Percentiles rank a stretch among this genome's conserved stretches.
Evolutionary conservation across 805 yeast genomes (phyloP).

Genomic region (Aciculoconidium aculeatum): DNA sequence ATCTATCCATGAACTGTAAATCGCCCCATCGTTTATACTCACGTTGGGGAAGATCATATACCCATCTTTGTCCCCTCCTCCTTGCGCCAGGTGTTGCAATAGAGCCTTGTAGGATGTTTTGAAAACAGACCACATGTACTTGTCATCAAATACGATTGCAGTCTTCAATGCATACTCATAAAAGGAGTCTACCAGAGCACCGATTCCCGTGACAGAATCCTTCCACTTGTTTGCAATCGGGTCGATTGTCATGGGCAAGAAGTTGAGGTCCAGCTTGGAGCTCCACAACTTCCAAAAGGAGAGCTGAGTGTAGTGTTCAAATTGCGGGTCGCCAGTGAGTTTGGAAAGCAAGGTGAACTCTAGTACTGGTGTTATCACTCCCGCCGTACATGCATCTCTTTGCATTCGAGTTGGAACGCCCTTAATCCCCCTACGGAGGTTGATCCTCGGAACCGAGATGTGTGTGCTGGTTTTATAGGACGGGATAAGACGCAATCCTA

Average conservation of each 20-base stretch:
- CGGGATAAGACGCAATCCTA: conserved; percentile 65
- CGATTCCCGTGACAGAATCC: conserved; percentile 67
- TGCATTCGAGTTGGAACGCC: conserved; percentile 40
- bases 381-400: conserved; percentile 78
- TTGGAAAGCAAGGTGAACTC: conserved; percentile 74
- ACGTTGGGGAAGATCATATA: conserved; percentile 51
- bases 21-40: conserved; percentile 45
- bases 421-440: conserved; percentile 49
- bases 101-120: conserved; percentile 53
- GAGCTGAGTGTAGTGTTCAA: conserved; percentile 53
- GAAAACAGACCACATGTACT: conserved; percentile 53
- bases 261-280: conserved; percentile 50
- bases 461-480: conserved; percentile 63
- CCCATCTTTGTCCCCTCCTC: conserved; percentile 17
- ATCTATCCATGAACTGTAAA: conserved; percentile 69
- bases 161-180: conserved; percentile 84
- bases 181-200: conserved; percentile 89
- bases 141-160: conserved; percentile 61
- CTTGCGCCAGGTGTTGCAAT: conserved; percentile 33
- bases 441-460: conserved; percentile 77
- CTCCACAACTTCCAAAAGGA: conserved; percentile 73
- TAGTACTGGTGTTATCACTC: conserved; percentile 76
- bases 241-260: conserved; percentile 75
- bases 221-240: conserved; percentile 51
- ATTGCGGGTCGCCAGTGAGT: conserved; percentile 67